phyloP scores from a whole-genome alignment of 2,329 filamentous ascomycete species.

The Calonectria leucothoes region DNA sequence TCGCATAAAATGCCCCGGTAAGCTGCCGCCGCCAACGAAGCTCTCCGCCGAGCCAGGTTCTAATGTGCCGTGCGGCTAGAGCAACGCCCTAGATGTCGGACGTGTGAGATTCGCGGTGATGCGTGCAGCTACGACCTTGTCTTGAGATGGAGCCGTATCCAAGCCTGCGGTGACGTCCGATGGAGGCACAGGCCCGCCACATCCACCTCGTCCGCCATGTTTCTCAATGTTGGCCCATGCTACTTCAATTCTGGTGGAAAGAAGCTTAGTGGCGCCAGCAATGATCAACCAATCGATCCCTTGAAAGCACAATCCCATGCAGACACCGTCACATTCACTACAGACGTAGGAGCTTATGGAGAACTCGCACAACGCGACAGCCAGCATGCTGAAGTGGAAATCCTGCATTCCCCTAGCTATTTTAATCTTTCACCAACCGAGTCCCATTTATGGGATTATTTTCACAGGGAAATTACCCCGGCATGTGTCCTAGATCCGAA shows the following conservation, averaged over 20 bases:
- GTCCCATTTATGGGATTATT: slow-evolving; percentile 41
- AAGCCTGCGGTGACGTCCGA: neutral
- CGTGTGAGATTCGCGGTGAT: slow-evolving; percentile 34
- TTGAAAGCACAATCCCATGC: neutral
- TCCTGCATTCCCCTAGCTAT: slow-evolving; percentile 2
- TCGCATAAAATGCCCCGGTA: neutral
- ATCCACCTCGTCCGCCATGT: neutral
- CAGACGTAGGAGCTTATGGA: neutral
- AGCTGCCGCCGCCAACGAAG: neutral
- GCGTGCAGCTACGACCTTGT: slow-evolving; percentile 37
- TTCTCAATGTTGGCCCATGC: neutral
- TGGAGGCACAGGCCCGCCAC: neutral
- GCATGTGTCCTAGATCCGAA: slow-evolving; percentile 38
- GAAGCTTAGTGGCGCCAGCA: neutral
- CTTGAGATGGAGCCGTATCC: slow-evolving; percentile 34
- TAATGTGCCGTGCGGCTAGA: slow-evolving; percentile 14
- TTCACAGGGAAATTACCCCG: slow-evolving; percentile 37
- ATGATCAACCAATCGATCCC: neutral
- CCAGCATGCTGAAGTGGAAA: neutral
- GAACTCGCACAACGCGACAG: neutral
- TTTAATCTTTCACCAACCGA: slow-evolving; percentile 32
- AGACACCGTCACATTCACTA: neutral
- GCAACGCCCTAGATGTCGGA: slow-evolving; percentile 34
- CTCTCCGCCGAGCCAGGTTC: neutral
- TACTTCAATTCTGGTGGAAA: neutral